A percentile compares a stretch with the other conserved stretches of the same genome.
These are phyloP conservation scores for Aspergillus nidulans DNA, from an alignment of 495 filamentous ascomycete species.

Conservation along the genomic window DNA sequence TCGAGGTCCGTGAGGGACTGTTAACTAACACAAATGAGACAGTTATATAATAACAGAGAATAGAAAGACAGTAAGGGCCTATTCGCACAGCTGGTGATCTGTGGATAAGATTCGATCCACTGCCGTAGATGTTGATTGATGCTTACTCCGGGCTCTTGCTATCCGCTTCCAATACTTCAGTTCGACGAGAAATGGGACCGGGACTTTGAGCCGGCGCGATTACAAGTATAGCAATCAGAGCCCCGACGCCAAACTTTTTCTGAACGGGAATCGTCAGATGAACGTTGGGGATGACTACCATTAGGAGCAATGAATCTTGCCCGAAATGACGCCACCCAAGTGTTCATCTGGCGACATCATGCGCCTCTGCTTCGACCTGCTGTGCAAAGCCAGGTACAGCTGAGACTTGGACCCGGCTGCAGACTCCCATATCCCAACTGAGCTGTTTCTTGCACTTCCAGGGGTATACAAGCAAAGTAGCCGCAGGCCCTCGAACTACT, in stretches of 20 bases:
- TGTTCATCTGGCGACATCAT: slow-evolving; percentile 14
- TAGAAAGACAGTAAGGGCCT: neutral
- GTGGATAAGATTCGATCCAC: neutral
- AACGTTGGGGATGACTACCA: neutral
- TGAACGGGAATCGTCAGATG: slow-evolving; percentile 5
- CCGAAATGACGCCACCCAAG: slow-evolving; percentile 8
- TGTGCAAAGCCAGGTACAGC: too few relatives aligned
- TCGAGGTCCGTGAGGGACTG: neutral
- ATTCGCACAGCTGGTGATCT: neutral
- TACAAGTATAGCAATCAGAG: neutral
- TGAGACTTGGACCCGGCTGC: too few relatives aligned
- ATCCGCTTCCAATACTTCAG: neutral
- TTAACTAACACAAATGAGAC: neutral
- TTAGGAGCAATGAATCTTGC: neutral
- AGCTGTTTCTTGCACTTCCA: too few relatives aligned
- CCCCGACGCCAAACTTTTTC: neutral
- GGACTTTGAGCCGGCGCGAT: neutral
- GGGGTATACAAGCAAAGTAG: neutral
- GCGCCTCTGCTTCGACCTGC: slow-evolving; percentile 1
- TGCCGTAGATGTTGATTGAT: neutral
- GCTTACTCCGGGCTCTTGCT: neutral
- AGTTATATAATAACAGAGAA: neutral
- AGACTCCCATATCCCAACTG: too few relatives aligned
- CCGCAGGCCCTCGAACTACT: neutral
- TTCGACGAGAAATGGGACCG: neutral